Conservation (phyloP, 352 stramenopile species). For the Bremia lactucae region DNA sequence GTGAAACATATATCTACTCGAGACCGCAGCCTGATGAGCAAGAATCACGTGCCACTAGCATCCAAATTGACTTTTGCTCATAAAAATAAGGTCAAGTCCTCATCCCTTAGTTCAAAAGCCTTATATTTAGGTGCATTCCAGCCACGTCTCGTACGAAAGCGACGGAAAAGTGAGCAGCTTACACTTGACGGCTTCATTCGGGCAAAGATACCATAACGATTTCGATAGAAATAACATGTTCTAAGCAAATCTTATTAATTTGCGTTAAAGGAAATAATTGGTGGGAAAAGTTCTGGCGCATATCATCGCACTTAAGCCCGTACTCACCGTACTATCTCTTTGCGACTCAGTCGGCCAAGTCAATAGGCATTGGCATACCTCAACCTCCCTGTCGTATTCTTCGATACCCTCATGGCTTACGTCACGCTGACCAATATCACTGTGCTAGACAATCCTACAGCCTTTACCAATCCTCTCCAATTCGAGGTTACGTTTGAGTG, state of each 20-base stretch:
- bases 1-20: constrained; percentile 12
- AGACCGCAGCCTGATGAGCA: constrained; percentile 2
- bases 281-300: constrained; percentile 10
- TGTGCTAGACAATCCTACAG: constrained; percentile 97
- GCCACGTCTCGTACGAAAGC: constrained; percentile 32
- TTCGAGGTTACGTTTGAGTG: constrained; percentile 99
- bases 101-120: constrained; percentile 2
- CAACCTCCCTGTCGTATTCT: constrained; percentile 2
- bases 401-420: constrained; percentile 55
- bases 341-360: constrained; percentile 12
- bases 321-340: constrained; percentile 3
- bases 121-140: constrained; percentile 13
- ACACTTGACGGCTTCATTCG: constrained; percentile 42
- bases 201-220: not conserved
- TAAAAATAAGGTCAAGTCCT: constrained; percentile 6
- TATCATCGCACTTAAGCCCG: constrained; percentile 14
- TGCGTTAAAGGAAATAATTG: constrained; percentile 4
- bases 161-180: constrained; percentile 37
- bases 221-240: no score
- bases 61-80: constrained; percentile 3
- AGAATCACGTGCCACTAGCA: not conserved
- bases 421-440: constrained; percentile 89
- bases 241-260: no score
- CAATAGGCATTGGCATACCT: constrained; percentile 9
- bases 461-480: constrained; percentile 97